Base-by-base conservation (phyloP, 306 rosid species). In the Inga laurina region DNA sequence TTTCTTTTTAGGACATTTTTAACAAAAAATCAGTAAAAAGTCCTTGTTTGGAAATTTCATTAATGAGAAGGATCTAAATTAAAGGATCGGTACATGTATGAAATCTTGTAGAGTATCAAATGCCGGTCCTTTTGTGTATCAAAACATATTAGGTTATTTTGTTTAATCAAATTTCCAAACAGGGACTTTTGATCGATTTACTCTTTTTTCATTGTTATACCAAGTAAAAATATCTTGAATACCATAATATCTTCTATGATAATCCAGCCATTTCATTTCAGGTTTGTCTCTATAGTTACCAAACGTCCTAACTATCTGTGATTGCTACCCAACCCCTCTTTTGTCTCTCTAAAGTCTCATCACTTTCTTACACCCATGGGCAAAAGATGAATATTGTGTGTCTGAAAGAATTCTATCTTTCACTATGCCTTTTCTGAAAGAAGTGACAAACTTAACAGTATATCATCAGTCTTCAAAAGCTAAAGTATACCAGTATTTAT, bases 401-500 rank as follows among this genome's bases (percentile, higher is more conserved):
- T 35, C 43, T 65, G 41, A 32, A 65, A 32, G 43, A 14, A 14
- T 32, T 21, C 14, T 15, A 32, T 65, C 71, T 32, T 65, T 65
- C 22, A 14, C 43, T 6, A 34, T 65, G 43, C 12, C 34, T 13
- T 65, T 65, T 32, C 71, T 65, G 21, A 32, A 65, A 65, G 71
- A 65, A 65, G 15, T 65, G 49, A 39, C 48, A 39, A 15, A 69
- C 21, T 69, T 39, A 9, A 9, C 48, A 69, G 48, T 37, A 11
- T 10, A 39, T 9, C 2, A 69, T 21, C 30, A 69, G 10, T 32
- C 34, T 71, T 67, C 52, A 45, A 19, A 30, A 70, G 6, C 68
- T 84, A 72, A 89, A 73, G 43, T 78, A 64, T 3, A 68, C 3
- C 32, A 27, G 15, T 59, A 46, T 83, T 88, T 64, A 73, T 35